Base-by-base conservation (phyloP, 1,284 basidiomycete species). In the Ustilago hordei region DNA sequence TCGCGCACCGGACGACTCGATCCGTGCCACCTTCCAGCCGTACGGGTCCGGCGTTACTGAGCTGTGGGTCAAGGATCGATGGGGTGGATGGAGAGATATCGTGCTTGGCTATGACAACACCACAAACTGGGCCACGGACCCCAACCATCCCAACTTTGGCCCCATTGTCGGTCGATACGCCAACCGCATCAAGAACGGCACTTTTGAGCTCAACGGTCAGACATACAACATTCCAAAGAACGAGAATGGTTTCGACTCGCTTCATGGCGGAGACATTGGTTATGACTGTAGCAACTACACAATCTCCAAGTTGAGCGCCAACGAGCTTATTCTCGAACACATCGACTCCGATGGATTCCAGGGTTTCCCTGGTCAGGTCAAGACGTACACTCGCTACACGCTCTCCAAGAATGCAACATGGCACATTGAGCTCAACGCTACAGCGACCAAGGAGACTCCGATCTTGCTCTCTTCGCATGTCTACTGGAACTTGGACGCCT, bases 171-270 rank as follows among this genome's bases (percentile, higher is more conserved):
- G 82, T 19, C 71, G 82, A 17, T 84, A 82, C 50, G 81, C 81
- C 34, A 84, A 82, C 56, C 75, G 82, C 32, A 84, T 84, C 79
- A 82, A 79, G 78, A 84, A 84, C 62, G 82, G 82, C 12, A 82
- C 82, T 11, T 84, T 81, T 57, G 68, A 67, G 55, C 58, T 81
- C 60, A 69, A 82, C 50, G 79, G 75, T 11, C 45, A 66, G 50
- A 80, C 67, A 2, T 83, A 76, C 48, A 41, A 77, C 36, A 56
- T 76, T 5, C 75, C 70, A 19, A 60, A 78, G 47, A 78, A 80
- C 67, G 79, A 81, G 60, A 76, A 80, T 34, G 41, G 57, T 15
- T 45, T 78, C 32, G 62, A 70, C 60, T 62, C 84, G 17, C 76
- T 86, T 0, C 85, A 86, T 54, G 85, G 84, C 19, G 85, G 85